Evolutionary conservation across 2,329 filamentous ascomycete species (phyloP).

Genomic region (Paraphaeosphaeria minitans): DNA sequence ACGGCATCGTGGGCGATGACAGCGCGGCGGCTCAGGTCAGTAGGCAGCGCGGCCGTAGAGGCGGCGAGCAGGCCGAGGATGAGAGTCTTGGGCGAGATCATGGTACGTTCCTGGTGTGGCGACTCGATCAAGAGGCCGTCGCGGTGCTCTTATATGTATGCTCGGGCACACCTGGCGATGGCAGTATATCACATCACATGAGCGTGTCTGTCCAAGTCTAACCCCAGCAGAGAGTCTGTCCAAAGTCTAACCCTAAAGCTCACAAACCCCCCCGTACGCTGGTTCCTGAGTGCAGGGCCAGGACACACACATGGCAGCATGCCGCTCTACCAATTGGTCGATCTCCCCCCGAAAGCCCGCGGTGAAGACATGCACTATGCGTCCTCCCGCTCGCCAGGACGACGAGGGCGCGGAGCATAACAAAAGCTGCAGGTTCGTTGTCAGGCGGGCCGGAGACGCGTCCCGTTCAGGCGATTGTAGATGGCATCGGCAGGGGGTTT

Average conservation of each 20-base stretch:
- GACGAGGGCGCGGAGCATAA: background rate
- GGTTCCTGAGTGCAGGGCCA: no score
- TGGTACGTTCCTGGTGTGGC: slow-evolving; percentile 9
- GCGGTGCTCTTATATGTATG: background rate
- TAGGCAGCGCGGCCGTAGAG: slow-evolving; percentile 30
- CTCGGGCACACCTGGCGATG: background rate
- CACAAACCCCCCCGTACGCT: background rate
- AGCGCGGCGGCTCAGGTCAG: slow-evolving; percentile 44
- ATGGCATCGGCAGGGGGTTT: slow-evolving; percentile 2
- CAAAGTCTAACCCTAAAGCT: background rate
- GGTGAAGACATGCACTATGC: background rate
- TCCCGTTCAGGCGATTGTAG: background rate
- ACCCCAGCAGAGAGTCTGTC: no score
- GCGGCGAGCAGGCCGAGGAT: slow-evolving; percentile 30
- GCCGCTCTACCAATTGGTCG: background rate
- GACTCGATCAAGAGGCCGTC: background rate
- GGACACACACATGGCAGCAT: background rate
- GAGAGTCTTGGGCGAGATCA: slow-evolving; percentile 30
- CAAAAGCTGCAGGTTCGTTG: background rate
- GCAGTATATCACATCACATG: background rate
- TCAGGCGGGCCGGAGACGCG: slow-evolving; percentile 8
- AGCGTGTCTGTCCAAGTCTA: background rate
- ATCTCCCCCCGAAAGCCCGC: background rate
- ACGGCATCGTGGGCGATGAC: slow-evolving; percentile 54
- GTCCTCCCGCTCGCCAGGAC: slow-evolving; percentile 6